phyloP scores from a whole-genome alignment of 148 eudicot genomes.

The Rhododendron griersonianum region DNA sequence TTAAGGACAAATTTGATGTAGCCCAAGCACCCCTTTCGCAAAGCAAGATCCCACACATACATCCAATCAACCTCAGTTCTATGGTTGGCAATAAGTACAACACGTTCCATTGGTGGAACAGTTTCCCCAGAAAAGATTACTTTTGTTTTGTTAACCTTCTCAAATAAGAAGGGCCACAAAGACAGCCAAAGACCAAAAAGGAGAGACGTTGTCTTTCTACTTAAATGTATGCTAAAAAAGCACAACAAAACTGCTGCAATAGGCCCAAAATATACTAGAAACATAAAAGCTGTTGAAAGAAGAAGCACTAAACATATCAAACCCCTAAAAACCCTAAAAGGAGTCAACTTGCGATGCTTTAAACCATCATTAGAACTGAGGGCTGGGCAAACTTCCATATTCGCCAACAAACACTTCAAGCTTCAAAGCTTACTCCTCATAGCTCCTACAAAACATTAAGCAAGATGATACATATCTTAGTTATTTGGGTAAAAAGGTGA shows the following conservation, averaged over 20 bases:
- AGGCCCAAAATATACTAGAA: constrained; percentile 52
- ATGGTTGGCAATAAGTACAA: constrained; percentile 69
- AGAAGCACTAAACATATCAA: constrained; percentile 50
- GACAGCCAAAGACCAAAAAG: constrained; percentile 69
- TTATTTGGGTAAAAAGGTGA: neutral
- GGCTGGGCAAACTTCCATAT: constrained; percentile 60
- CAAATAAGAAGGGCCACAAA: constrained; percentile 75
- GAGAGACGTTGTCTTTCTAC: constrained; percentile 46
- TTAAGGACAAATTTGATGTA: constrained; percentile 72
- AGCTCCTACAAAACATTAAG: constrained; percentile 9
- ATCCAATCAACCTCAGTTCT: constrained; percentile 94
- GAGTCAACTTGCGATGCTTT: constrained; percentile 53
- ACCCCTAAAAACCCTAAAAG: constrained; percentile 59
- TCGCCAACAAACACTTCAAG: constrained; percentile 7
- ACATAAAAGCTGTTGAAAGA: constrained; percentile 59
- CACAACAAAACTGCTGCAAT: constrained; percentile 37
- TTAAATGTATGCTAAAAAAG: constrained; percentile 48
- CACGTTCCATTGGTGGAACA: constrained; percentile 59
- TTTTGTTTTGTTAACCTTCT: constrained; percentile 68
- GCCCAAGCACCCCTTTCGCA: constrained; percentile 61
- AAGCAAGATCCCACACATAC: constrained; percentile 80
- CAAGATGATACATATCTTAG: neutral
- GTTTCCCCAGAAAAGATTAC: constrained; percentile 64
- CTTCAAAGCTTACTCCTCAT: constrained; percentile 11
- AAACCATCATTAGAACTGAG: constrained; percentile 19